Percentiles rank a stretch among this genome's conserved stretches.
Evolutionary conservation across 2,329 filamentous ascomycete genomes (phyloP).

Genomic region (Ilyonectria sp.): DNA sequence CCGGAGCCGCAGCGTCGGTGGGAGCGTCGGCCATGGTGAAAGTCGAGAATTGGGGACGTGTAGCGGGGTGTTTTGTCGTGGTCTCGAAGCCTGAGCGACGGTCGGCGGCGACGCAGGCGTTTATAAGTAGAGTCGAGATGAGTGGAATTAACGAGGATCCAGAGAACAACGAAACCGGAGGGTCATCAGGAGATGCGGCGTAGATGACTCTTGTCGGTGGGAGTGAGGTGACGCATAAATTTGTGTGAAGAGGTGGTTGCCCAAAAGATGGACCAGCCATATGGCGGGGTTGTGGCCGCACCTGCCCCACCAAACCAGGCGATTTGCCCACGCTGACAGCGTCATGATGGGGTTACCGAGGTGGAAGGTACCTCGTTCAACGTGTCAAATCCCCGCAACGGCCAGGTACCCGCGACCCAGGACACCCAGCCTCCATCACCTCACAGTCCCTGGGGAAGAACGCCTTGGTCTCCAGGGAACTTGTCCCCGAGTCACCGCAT

Average conservation of each 20-base stretch:
- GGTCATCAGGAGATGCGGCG: conserved; percentile 38
- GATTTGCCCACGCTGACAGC: conserved; percentile 35
- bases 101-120: conserved; percentile 20
- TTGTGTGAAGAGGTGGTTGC: conserved; percentile 37
- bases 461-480: neutral
- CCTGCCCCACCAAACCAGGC: conserved; percentile 45
- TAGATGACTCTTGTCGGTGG: conserved; percentile 42
- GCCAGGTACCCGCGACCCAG: conserved; percentile 12
- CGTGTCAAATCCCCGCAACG: neutral
- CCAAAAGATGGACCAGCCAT: conserved; percentile 27
- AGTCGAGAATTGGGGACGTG: conserved; percentile 14
- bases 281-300: conserved; percentile 44
- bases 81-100: conserved; percentile 20
- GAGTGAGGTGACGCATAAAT: conserved; percentile 46
- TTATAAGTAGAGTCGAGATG: conserved; percentile 24
- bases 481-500: neutral
- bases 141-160: conserved; percentile 27
- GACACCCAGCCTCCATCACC: neutral
- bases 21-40: conserved; percentile 44
- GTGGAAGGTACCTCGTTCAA: conserved; percentile 12
- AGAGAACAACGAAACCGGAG: conserved; percentile 31
- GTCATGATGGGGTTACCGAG: conserved; percentile 45
- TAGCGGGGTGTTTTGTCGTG: conserved; percentile 20
- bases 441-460: neutral
- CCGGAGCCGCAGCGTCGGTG: conserved; percentile 31